phyloP scores from a whole-genome alignment of 2,329 filamentous ascomycete species.

The Diaporthe sp. region DNA sequence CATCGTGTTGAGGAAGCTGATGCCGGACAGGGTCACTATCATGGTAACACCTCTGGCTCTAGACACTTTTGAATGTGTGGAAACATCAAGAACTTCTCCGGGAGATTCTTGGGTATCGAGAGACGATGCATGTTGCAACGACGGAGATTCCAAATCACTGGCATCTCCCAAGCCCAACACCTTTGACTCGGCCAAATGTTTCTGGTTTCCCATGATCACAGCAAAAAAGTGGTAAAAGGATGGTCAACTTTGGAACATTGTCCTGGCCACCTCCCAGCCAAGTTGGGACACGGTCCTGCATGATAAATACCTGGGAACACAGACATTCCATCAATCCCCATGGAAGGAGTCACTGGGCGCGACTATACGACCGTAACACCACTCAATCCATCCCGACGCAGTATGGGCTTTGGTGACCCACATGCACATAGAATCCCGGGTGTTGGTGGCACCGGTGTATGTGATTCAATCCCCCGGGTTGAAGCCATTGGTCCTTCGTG shows the following conservation, averaged over 20 bases:
- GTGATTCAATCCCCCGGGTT: background rate
- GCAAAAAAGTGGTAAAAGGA: background rate
- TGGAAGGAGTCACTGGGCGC: background rate
- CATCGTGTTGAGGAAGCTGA: conserved; percentile 55
- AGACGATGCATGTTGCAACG: conserved; percentile 18
- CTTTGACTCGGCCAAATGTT: background rate
- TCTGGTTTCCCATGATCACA: background rate
- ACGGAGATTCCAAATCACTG: background rate
- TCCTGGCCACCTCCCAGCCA: background rate
- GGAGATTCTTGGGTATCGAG: background rate
- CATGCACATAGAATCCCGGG: background rate
- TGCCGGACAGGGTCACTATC: conserved; percentile 52
- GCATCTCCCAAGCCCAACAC: background rate
- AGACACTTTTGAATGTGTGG: conserved; percentile 41
- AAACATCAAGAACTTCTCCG: background rate
- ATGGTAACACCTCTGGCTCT: conserved; percentile 47
- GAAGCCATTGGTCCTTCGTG: background rate
- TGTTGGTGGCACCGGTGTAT: background rate
- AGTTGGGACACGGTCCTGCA: background rate
- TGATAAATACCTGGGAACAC: conserved; percentile 6
- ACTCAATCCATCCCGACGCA: background rate
- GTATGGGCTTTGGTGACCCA: background rate
- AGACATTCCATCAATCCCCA: background rate
- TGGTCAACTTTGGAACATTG: too few relatives aligned
- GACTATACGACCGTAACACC: background rate